Conservation (phyloP, 176 grass and related monocot genomes). For the Oropetium thomaeum region DNA sequence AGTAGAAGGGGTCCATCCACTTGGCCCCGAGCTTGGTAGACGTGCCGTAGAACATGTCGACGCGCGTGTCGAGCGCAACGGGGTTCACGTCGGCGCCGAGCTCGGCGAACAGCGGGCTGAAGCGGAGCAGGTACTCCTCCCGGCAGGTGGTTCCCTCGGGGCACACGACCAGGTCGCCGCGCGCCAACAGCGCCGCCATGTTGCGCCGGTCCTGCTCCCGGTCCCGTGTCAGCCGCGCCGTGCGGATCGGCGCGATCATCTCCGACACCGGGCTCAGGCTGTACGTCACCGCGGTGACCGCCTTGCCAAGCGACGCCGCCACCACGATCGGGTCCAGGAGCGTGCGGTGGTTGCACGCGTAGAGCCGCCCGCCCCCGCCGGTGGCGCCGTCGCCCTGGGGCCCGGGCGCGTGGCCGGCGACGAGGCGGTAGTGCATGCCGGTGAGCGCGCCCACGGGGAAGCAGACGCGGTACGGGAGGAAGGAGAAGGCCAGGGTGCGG, state of each 20-base stretch:
- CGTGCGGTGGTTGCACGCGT: conserved; percentile 75
- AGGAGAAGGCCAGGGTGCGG: conserved; percentile 32
- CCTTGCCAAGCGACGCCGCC: conserved; percentile 34
- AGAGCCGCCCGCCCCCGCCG: conserved; percentile 18
- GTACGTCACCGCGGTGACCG: conserved; percentile 66
- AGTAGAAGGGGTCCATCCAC: conserved; percentile 73
- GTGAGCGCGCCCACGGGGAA: conserved; percentile 38
- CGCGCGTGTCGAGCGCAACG: conserved; percentile 42
- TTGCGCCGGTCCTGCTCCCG: conserved; percentile 47
- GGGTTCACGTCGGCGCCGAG: conserved; percentile 43
- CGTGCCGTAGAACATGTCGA: conserved; percentile 77
- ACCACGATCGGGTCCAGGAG: conserved; percentile 66
- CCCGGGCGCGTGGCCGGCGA: conserved; percentile 1
- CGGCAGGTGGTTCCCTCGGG: conserved; percentile 83
- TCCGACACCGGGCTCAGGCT: conserved; percentile 70
- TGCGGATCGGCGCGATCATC: conserved; percentile 58
- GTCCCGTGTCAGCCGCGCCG: conserved; percentile 57
- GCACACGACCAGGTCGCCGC: conserved; percentile 65
- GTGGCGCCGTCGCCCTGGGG: neutral
- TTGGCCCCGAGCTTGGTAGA: conserved; percentile 45
- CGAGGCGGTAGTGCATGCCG: conserved; percentile 44
- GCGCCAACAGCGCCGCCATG: conserved; percentile 50
- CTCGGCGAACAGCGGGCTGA: conserved; percentile 72
- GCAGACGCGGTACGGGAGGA: conserved; percentile 58
- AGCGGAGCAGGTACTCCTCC: conserved; percentile 58